Percentiles rank a stretch among this genome's conserved stretches.
Evolutionary conservation across 352 stramenopile genomes (phyloP).

Genomic region (Phytophthora ramorum): DNA sequence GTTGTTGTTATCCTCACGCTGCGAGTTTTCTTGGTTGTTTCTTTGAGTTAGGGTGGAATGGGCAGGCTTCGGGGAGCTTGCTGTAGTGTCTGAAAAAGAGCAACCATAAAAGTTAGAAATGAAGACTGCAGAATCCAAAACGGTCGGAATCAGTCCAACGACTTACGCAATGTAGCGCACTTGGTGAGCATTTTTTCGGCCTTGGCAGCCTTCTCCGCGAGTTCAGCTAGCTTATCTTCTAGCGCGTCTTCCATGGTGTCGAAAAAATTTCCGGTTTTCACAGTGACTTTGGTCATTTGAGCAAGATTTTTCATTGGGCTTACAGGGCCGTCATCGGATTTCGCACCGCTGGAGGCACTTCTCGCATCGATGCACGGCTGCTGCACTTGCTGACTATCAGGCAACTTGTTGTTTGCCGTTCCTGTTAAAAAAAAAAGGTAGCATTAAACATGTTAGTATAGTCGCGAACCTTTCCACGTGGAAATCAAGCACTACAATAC

Average conservation of each 20-base stretch:
- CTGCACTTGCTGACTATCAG: neutral
- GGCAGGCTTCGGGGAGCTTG: neutral
- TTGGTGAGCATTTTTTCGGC: conserved; percentile 23
- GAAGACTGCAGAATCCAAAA: neutral
- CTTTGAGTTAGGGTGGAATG: neutral
- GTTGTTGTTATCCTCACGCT: neutral
- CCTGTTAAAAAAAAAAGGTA: neutral
- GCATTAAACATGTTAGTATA: neutral
- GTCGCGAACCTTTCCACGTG: neutral
- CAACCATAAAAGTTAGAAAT: conserved; percentile 2
- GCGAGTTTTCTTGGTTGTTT: neutral
- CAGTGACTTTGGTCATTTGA: conserved; percentile 22
- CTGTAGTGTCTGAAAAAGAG: neutral
- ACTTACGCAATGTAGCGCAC: conserved; percentile 25
- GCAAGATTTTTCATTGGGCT: conserved; percentile 20
- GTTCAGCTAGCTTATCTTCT: conserved; percentile 26
- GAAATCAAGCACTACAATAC: conserved; percentile 1
- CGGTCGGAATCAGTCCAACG: neutral
- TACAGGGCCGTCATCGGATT: conserved; percentile 2
- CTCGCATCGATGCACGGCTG: neutral
- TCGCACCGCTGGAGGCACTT: neutral
- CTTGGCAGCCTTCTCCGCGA: conserved; percentile 25
- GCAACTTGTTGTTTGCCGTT: conserved; percentile 5
- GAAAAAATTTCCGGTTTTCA: conserved; percentile 23
- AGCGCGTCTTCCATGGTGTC: conserved; percentile 21